Percentiles rank a stretch among this genome's conserved stretches.
Evolutionary conservation across 768 basidiomycete genomes (phyloP).

Genomic region (Termitomyces sp.): DNA sequence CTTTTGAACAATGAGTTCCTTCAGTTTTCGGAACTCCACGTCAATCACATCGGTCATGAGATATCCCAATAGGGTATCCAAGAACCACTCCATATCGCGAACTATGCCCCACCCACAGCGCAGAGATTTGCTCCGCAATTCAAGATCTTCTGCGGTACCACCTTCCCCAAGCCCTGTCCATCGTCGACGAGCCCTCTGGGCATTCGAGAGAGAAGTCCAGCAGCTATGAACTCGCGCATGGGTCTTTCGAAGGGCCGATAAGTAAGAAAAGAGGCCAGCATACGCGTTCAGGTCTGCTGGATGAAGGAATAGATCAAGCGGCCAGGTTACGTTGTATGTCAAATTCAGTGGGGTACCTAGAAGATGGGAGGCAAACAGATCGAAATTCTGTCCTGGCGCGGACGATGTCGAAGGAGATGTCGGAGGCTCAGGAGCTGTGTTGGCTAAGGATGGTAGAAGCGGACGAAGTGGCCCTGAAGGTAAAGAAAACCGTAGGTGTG

Average conservation of each 20-base stretch:
- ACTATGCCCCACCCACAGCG: slow-evolving; percentile 86
- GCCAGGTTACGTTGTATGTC: slow-evolving; percentile 76
- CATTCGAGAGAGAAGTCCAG: slow-evolving; percentile 83
- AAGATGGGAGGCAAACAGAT: slow-evolving; percentile 68
- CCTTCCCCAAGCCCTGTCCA: slow-evolving; percentile 90
- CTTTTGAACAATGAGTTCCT: slow-evolving; percentile 47
- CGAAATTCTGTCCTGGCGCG: slow-evolving; percentile 30
- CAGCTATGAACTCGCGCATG: slow-evolving; percentile 77
- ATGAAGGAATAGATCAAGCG: slow-evolving; percentile 85
- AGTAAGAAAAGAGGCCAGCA: slow-evolving; percentile 73
- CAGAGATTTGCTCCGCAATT: slow-evolving; percentile 59
- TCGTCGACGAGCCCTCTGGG: slow-evolving; percentile 77
- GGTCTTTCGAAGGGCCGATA: slow-evolving; percentile 80
- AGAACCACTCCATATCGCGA: slow-evolving; percentile 87
- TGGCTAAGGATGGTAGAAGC: slow-evolving; percentile 68
- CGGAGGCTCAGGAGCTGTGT: slow-evolving; percentile 20
- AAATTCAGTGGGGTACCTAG: slow-evolving; percentile 77
- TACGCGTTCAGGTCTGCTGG: slow-evolving; percentile 72
- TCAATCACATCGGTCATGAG: slow-evolving; percentile 91
- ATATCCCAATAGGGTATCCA: slow-evolving; percentile 80
- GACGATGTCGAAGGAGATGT: slow-evolving; percentile 38
- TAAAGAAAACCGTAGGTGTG: slow-evolving; percentile 70
- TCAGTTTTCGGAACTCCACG: slow-evolving; percentile 72
- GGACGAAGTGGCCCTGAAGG: slow-evolving; percentile 82
- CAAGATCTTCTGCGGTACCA: slow-evolving; percentile 69